Evolutionary conservation across 176 grass and related monocot genomes (phyloP), one percentile per base, ranked within the genome.

Genomic region (Bromus sterilis): DNA sequence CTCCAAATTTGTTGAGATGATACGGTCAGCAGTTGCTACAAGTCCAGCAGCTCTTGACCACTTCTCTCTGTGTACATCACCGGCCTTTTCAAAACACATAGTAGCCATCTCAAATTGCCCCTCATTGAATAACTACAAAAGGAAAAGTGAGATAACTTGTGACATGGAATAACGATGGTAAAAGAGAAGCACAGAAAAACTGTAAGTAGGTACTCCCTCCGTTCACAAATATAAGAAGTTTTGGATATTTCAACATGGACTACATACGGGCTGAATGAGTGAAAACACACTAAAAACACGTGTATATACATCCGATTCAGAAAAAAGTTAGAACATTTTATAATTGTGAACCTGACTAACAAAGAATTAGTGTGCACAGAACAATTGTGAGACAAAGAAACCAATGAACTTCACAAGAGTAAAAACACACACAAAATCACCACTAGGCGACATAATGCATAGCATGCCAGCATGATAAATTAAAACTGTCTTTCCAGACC

Each of bases 41-140:
- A 97, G 94, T n/a, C 94, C 94, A 25, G 94, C 84, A 41, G 94
- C 94, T 85, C 75, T 91, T 37, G 94, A 87, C 89, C 91, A 88
- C 29, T 89, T 97, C 72, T 88, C 91, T 56, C 66, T 84, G 37
- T 89, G 57, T 11, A 35, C 69, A 39, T n/a, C n/a, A n/a, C n/a
- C n/a, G n/a, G n/a, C n/a, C n/a, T n/a, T n/a, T n/a, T n/a, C n/a
- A n/a, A n/a, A n/a, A n/a, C n/a, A n/a, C n/a, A n/a, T n/a, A n/a
- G n/a, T n/a, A n/a, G n/a, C n/a, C n/a, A n/a, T n/a, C n/a, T n/a
- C n/a, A n/a, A n/a, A n/a, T n/a, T n/a, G n/a, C n/a, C n/a, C n/a
- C n/a, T n/a, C n/a, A n/a, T 93, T 88, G 23, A 97, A 97, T 42
- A 97, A 67, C 94, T 97, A 82, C 9, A 78, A 9, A 14, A 80